Evolutionary conservation across 2,329 filamentous ascomycete genomes (phyloP).

Genomic region (Aphanocladium album): DNA sequence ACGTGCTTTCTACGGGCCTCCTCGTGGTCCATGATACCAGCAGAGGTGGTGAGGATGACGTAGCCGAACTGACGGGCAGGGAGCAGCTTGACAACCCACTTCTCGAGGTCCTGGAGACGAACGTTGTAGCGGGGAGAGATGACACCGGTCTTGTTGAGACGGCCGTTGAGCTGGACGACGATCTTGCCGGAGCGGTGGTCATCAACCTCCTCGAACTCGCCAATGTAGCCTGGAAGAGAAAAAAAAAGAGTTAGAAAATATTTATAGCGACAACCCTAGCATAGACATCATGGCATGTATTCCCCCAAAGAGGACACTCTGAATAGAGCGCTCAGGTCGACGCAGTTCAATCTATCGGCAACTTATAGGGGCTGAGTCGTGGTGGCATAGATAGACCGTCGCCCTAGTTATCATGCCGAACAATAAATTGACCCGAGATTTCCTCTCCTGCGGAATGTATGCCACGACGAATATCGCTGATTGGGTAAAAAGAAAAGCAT

Average conservation of each 20-base stretch:
- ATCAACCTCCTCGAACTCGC: conserved; percentile 99
- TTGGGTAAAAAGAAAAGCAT: not conserved
- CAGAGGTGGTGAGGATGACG: conserved; percentile 97
- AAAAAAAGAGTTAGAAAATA: conserved; percentile 15
- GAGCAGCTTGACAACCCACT: conserved; percentile 99
- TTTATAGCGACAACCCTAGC: conserved; percentile 11
- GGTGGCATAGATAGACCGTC: conserved; percentile 65
- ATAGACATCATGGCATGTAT: conserved; percentile 10
- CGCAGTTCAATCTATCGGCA: conserved; percentile 79
- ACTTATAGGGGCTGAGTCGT: conserved; percentile 99
- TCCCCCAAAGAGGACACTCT: conserved; percentile 50
- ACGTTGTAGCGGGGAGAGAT: conserved; percentile 99
- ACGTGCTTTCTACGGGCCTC: conserved; percentile 99
- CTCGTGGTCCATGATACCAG: conserved; percentile 99
- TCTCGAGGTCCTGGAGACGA: conserved; percentile 94
- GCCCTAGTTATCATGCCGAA: conserved; percentile 99
- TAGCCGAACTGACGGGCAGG: conserved; percentile 99
- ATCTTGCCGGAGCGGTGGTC: conserved; percentile 99
- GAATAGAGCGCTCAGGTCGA: conserved; percentile 13
- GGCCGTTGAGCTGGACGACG: conserved; percentile 98
- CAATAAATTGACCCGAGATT: conserved; percentile 8
- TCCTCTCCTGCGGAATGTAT: not conserved
- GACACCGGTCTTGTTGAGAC: conserved; percentile 98
- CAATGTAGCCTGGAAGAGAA: conserved; percentile 75
- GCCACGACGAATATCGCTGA: not conserved